A percentile compares a stretch with the other conserved stretches of the same genome.
Evolutionary conservation across 1,139 yeast genomes (phyloP).

Genomic region (Schwanniomyces etchellsii): DNA sequence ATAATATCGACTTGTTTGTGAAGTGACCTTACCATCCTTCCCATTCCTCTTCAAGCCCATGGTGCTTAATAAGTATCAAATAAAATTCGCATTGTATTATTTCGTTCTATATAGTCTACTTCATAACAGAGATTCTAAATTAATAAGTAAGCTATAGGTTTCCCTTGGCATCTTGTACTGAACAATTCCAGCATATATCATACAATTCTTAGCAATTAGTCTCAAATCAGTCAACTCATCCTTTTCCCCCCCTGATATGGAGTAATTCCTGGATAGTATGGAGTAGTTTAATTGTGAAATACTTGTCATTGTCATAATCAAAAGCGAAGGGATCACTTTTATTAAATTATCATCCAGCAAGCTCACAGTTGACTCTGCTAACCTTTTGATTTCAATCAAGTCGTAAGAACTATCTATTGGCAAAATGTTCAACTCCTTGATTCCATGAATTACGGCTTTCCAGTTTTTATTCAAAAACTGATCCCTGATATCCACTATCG

Average conservation of each 20-base stretch:
- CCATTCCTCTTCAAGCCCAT: not conserved
- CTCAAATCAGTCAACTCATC: slow-evolving; percentile 51
- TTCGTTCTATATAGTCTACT: slow-evolving; percentile 1
- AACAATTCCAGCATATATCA: slow-evolving; percentile 94
- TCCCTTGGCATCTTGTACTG: slow-evolving; percentile 95
- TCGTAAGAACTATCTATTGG: slow-evolving; percentile 49
- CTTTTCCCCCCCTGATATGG: slow-evolving; percentile 47
- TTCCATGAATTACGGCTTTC: slow-evolving; percentile 51
- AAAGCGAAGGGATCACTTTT: slow-evolving; percentile 73
- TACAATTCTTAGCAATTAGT: slow-evolving; percentile 74
- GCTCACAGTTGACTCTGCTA: slow-evolving; percentile 39
- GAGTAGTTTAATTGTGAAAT: slow-evolving; percentile 55
- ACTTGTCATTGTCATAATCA: slow-evolving; percentile 79
- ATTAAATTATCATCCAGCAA: slow-evolving; percentile 66
- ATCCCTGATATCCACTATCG: slow-evolving; percentile 64
- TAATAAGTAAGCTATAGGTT: slow-evolving; percentile 69
- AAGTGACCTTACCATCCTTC: not conserved
- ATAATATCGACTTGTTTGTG: slow-evolving; percentile 8
- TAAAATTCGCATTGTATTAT: not conserved
- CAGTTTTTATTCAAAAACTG: slow-evolving; percentile 54
- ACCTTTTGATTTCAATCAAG: slow-evolving; percentile 28
- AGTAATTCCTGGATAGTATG: slow-evolving; percentile 41
- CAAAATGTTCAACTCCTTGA: slow-evolving; percentile 58
- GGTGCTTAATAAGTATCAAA: not conserved
- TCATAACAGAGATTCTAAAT: slow-evolving; percentile 51